phyloP scores from a whole-genome alignment of 169 alveolate genomes.

The Eimeria maxima region DNA sequence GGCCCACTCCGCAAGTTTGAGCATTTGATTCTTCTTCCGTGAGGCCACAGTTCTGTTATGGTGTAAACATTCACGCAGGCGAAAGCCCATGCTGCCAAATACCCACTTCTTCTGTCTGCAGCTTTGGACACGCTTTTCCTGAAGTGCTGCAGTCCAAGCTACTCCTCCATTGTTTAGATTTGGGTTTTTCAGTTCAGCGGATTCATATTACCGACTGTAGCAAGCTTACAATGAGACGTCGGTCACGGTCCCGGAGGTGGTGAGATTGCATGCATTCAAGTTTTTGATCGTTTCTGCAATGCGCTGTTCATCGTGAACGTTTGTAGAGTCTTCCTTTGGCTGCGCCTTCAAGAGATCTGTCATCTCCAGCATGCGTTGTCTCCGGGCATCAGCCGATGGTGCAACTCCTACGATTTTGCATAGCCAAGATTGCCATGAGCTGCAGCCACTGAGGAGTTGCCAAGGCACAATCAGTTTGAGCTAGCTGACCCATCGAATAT shows the following conservation, averaged over 20 bases:
- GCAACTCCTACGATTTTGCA: not conserved
- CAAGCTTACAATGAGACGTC: conserved; percentile 60
- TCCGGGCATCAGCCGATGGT: conserved; percentile 49
- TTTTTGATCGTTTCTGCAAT: conserved; percentile 54
- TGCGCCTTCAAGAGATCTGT: conserved; percentile 27
- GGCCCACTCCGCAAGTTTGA: conserved; percentile 59
- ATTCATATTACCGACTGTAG: not conserved
- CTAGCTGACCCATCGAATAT: not conserved
- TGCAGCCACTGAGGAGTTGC: not conserved
- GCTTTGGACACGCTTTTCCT: not conserved
- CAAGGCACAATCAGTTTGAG: not conserved
- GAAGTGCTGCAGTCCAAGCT: not conserved
- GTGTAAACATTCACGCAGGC: not conserved
- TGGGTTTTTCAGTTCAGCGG: not conserved
- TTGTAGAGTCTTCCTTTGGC: conserved; percentile 53
- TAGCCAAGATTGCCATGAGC: not conserved
- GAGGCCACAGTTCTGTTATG: conserved; percentile 46
- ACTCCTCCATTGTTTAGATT: not conserved
- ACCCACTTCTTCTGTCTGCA: not conserved
- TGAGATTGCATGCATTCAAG: conserved; percentile 44
- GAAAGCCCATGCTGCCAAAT: not conserved
- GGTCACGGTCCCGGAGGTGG: conserved; percentile 33
- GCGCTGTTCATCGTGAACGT: conserved; percentile 37
- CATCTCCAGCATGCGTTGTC: conserved; percentile 62
- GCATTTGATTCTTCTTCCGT: conserved; percentile 39